Evolutionary conservation across 2,329 filamentous ascomycete species (phyloP), one percentile per base, ranked within the genome.

Genomic region (Monilinia laxa): DNA sequence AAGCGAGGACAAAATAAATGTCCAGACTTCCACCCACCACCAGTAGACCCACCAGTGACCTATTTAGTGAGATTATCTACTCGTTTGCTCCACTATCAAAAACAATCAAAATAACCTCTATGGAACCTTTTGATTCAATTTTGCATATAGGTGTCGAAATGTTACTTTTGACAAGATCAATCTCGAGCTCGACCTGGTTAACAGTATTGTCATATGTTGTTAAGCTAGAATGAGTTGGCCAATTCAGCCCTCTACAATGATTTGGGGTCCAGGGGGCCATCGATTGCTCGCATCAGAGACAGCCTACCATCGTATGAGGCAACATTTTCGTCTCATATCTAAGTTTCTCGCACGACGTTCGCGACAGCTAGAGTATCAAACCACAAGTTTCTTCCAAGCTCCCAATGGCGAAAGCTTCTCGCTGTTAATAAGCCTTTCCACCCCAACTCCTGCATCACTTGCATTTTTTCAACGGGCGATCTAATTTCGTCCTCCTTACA

Each of bases 321-420:
- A 47, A 51, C 20, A 1, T 58, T 40, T 58, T 58, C 40, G 25
- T 57, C 53, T 60, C 63, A 65, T 60, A 35, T 60, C 11, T 65
- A 16, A 11, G 2, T 47, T 38, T 16, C 23, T 25, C 25, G 31
- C 31, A 25, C 63, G 38, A 20, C 35, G 28, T 59, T 58, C 31
- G 40, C 42, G 18, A 35, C 42, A 59, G 38, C 31, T n/a, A 35
- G 4, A 40, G 20, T 5, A 52, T 23, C 23, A 6, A 51, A 40
- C 12, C 38, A 40, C 3, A 40, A 14, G 11, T 14, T 40, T 40
- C 38, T 40, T 14, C 12, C 38, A 40, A 40, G 38, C 9, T 11
- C 10, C 12, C 38, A 11, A 40, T 40, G 11, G 14, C 12, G 38
- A 65, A 16, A 11, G 14, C 20, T 52, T 35, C 25, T 62, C 31